A percentile compares a stretch with the other conserved stretches of the same genome.
These are phyloP conservation scores for Verticillium tricorpus DNA, from an alignment of 2,329 filamentous ascomycete species.

Conservation along the genomic window DNA sequence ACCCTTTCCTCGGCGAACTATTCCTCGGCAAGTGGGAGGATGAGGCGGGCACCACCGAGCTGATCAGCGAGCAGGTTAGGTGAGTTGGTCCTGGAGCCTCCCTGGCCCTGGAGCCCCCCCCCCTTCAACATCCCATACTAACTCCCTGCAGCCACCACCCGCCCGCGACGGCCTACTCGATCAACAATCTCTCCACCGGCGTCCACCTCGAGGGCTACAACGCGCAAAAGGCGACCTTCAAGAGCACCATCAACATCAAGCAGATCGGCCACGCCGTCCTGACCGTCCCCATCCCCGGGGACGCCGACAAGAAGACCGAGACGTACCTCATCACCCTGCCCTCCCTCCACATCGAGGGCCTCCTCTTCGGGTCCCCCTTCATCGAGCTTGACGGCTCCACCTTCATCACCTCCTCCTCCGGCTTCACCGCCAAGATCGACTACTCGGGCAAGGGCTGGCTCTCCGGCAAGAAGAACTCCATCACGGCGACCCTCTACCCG, in stretches of 20 bases:
- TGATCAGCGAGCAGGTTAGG: conserved; percentile 93
- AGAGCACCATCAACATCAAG: conserved; percentile 89
- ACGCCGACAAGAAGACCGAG: conserved; percentile 41
- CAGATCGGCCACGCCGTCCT: conserved; percentile 87
- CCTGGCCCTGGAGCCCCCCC: no score
- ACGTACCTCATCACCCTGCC: conserved; percentile 90
- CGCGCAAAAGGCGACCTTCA: conserved; percentile 93
- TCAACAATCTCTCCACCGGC: conserved; percentile 80
- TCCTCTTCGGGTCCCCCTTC: conserved; percentile 82
- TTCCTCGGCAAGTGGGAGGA: conserved; percentile 92
- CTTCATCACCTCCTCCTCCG: conserved; percentile 80
- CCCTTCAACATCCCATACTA: not conserved
- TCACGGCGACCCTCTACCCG: conserved; percentile 69
- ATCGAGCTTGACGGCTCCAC: conserved; percentile 84
- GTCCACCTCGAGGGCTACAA: conserved; percentile 85
- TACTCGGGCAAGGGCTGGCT: conserved; percentile 94
- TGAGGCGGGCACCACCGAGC: conserved; percentile 71
- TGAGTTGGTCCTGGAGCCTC: conserved; percentile 20
- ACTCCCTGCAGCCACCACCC: conserved; percentile 67
- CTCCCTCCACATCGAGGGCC: conserved; percentile 85
- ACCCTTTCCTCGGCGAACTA: conserved; percentile 92
- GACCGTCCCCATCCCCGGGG: conserved; percentile 54
- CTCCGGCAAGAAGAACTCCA: conserved; percentile 91
- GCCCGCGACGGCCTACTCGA: conserved; percentile 89
- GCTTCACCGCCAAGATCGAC: conserved; percentile 85